A percentile compares a stretch with the other conserved stretches of the same genome.
Evolutionary conservation across 2,329 filamentous ascomycete genomes (phyloP).

Genomic region (Aspergillus neotritici): DNA sequence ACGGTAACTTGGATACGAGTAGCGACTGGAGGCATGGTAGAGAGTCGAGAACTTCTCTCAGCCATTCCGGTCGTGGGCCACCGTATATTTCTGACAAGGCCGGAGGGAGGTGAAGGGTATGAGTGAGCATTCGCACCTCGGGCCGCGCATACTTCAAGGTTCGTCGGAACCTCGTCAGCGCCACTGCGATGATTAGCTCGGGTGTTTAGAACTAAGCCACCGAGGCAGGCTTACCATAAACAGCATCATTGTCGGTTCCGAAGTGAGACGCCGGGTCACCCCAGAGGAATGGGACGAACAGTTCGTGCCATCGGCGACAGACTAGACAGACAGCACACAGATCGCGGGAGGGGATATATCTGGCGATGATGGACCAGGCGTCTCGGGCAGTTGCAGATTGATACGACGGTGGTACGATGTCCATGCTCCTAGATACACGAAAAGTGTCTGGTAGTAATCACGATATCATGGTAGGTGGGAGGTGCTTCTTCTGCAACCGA

Average conservation of each 20-base stretch:
- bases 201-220: neutral
- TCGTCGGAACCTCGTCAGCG: constrained; percentile 54
- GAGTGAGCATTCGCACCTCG: constrained; percentile 51
- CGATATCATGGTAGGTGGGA: neutral
- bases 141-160: constrained; percentile 50
- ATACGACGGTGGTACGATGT: constrained; percentile 57
- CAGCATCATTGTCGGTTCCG: constrained; percentile 54
- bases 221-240: constrained; percentile 44
- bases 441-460: neutral
- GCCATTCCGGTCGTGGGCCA: constrained; percentile 54
- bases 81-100: constrained; percentile 57
- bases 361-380: constrained; percentile 52
- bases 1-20: constrained; percentile 54
- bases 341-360: constrained; percentile 52
- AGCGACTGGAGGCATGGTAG: constrained; percentile 56
- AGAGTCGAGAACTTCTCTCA: constrained; percentile 53
- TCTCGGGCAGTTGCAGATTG: constrained; percentile 51
- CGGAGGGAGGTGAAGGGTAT: constrained; percentile 57
- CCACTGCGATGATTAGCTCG: constrained; percentile 38
- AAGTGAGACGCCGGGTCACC: constrained; percentile 60
- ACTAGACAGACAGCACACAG: constrained; percentile 53
- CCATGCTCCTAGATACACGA: constrained; percentile 39
- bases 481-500: neutral
- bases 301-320: constrained; percentile 52
- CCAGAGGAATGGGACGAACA: constrained; percentile 58